Evolutionary conservation across 192 early-diverging fungal genomes (phyloP), one percentile per base, ranked within the genome.

Genomic region (Coemansia sp.): DNA sequence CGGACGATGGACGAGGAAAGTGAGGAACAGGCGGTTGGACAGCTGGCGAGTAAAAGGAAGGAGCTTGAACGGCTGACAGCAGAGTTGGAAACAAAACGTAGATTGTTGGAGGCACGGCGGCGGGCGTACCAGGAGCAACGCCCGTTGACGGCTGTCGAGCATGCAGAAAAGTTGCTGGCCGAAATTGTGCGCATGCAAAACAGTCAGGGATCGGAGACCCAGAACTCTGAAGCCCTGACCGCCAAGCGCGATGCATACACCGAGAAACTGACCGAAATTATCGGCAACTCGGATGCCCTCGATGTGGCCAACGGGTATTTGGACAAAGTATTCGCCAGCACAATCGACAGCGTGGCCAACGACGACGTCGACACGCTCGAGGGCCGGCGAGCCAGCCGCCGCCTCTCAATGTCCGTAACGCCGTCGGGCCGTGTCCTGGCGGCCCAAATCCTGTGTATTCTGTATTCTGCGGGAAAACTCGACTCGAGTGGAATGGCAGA

Each of bases 281-380:
- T 75, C 29, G 65, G 63, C 62, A 75, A 65, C 63, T 75, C 72
- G 17, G 72, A 81, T 25, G 66, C 73, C 8, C 65, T 71, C 12
- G 62, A 75, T 48, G 24, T 81, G 29, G 69, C 72, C 43, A 75
- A 75, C 66, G 49, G 65, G 58, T 72, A 65, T 37, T 37, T 81
- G 32, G 73, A 71, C 69, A 71, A 75, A 56, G 67, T 81, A 50
- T 81, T 75, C 69, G 70, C 73, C 23, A 71, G 63, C 48, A 75
- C 78, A 10, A 81, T 81, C 21, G 73, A 75, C 60, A 57, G 66
- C 29, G 78, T 81, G 32, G 78, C 78, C 48, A 81, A 81, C 60
- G 78, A 81, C 55, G 69, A 75, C 38, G 65, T 70, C 27, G 76
- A 73, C 17, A 62, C 71, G 29, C 64, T 67, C 24, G 76, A 79